phyloP scores from a whole-genome alignment of 176 grass and related monocot genomes.

The Guadua angustifolia region DNA sequence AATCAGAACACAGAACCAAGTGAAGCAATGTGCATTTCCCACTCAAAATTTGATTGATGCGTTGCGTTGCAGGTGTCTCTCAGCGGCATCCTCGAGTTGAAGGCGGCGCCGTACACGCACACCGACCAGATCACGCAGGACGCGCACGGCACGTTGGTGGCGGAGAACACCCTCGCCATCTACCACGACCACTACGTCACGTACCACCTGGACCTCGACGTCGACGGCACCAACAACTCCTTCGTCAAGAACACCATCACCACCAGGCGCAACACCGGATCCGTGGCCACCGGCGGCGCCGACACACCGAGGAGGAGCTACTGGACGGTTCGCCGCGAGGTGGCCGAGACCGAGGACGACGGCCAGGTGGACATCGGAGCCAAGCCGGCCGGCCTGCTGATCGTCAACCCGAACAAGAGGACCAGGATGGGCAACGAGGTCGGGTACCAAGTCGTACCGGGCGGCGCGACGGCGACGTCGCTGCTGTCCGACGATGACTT shows the following conservation, averaged over 20 bases:
- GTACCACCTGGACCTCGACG: constrained; percentile 76
- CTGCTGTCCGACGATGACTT: background rate
- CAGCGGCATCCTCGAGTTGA: constrained; percentile 68
- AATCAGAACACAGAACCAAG: background rate
- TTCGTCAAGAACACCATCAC: constrained; percentile 61
- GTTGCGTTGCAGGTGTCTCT: constrained; percentile 51
- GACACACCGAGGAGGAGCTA: constrained; percentile 64
- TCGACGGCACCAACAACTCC: constrained; percentile 78
- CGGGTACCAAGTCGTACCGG: too few relatives aligned
- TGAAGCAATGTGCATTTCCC: background rate
- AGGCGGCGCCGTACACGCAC: constrained; percentile 58
- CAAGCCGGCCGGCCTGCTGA: constrained; percentile 52
- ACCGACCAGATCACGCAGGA: constrained; percentile 53
- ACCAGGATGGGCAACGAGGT: constrained; percentile 63
- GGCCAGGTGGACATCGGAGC: constrained; percentile 48
- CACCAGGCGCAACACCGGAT: constrained; percentile 36
- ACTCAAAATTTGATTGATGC: background rate
- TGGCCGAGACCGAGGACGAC: constrained; percentile 64
- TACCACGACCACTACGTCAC: constrained; percentile 93
- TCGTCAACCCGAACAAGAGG: constrained; percentile 69
- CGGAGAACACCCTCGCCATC: constrained; percentile 72
- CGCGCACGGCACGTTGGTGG: constrained; percentile 58
- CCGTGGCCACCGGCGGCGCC: constrained; percentile 12
- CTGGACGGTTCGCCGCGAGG: constrained; percentile 72
- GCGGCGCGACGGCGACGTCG: too few relatives aligned